phyloP scores from a whole-genome alignment of 1,284 basidiomycete species.

The Trametes hirsuta region DNA sequence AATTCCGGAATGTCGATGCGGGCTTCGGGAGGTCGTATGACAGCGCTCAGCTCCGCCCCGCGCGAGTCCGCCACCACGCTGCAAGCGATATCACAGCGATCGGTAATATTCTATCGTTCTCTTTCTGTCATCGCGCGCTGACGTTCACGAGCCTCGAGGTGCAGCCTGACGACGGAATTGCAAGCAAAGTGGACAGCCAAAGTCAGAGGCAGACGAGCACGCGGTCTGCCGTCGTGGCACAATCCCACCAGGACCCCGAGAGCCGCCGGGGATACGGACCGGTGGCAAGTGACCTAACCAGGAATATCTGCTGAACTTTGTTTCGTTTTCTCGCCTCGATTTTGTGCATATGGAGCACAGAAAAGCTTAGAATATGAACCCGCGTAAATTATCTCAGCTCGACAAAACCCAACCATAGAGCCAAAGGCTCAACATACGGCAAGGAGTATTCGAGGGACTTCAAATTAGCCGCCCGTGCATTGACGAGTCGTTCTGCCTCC shows the following conservation, averaged over 20 bases:
- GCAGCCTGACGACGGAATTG: not conserved
- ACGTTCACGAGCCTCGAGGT: slow-evolving; percentile 20
- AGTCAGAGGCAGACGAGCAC: not conserved
- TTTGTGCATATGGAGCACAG: no score
- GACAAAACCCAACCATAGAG: no score
- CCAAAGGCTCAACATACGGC: no score
- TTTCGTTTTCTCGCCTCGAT: not conserved
- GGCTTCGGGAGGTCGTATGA: slow-evolving; percentile 11
- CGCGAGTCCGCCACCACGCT: slow-evolving; percentile 5
- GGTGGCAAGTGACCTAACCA: not conserved
- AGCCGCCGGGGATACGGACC: not conserved
- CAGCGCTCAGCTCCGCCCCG: slow-evolving; percentile 6
- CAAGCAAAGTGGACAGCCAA: not conserved
- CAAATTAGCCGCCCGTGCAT: no score
- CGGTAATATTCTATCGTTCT: not conserved
- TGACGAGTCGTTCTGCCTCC: no score
- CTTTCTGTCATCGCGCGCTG: slow-evolving; percentile 2
- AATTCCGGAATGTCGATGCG: slow-evolving; percentile 20
- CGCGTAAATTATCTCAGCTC: no score
- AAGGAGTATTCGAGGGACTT: no score
- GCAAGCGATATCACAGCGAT: slow-evolving; percentile 7
- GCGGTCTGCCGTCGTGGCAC: not conserved
- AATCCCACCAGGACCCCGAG: not conserved
- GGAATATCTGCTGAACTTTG: not conserved
- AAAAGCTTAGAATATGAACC: no score